phyloP scores from a whole-genome alignment of 2,329 filamentous ascomycete genomes.

The Davidsoniella neocaledoniae region DNA sequence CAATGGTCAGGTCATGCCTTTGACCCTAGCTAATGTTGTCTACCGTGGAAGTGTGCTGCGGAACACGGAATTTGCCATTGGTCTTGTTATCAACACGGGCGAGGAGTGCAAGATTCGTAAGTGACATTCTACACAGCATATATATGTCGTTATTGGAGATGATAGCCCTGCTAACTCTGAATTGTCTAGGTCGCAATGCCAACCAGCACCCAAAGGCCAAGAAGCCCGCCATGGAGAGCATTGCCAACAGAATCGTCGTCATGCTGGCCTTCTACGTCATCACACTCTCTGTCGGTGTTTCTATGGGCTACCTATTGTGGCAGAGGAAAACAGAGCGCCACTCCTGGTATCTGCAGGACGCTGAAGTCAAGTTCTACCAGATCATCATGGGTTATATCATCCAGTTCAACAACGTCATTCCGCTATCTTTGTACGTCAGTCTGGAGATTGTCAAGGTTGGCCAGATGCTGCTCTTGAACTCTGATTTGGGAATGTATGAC shows the following conservation, averaged over 20 bases:
- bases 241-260: constrained; percentile 69
- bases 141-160: not conserved
- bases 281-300: constrained; percentile 62
- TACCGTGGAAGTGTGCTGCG: constrained; percentile 74
- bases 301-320: constrained; percentile 70
- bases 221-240: constrained; percentile 56
- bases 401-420: constrained; percentile 94
- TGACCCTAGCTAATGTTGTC: constrained; percentile 68
- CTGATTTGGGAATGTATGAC: constrained; percentile 83
- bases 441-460: constrained; percentile 74
- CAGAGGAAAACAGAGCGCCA: constrained; percentile 44
- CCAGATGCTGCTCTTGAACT: constrained; percentile 60
- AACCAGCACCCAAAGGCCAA: constrained; percentile 79
- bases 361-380: constrained; percentile 58
- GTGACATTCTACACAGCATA: not conserved
- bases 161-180: not conserved
- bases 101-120: constrained; percentile 75
- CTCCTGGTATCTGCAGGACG: constrained; percentile 60
- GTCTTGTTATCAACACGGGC: constrained; percentile 73
- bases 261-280: constrained; percentile 68
- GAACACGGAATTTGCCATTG: constrained; percentile 58
- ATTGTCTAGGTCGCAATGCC: constrained; percentile 48
- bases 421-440: constrained; percentile 78
- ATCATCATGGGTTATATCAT: constrained; percentile 85
- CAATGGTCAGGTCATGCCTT: constrained; percentile 40